Base-by-base conservation (phyloP, 306 rosid species). In the Castanea crenata region DNA sequence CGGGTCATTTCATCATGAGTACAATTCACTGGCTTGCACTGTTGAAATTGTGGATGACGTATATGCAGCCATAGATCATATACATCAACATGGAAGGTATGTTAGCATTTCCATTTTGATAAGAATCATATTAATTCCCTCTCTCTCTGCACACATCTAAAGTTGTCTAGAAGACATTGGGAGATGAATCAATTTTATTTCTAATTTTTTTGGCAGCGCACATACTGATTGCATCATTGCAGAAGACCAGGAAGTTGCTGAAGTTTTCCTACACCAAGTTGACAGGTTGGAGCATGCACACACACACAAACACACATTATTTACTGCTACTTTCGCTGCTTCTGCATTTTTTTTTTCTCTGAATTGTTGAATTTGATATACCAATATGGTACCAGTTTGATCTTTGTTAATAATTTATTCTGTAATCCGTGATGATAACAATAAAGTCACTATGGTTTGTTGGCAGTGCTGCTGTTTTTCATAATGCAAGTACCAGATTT, bases 381-480 rank as follows among this genome's bases (percentile, higher is more conserved):
- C 16, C 18, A 5, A 29, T 44, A 13, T 55, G 9, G 7, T 69
- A 6, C 54, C 12, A 34, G 55, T 58, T 18, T 27, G 58, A 34
- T 29, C 41, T 55, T 56, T 20, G 20, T 55, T 51, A 59, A 49
- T 13, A 11, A 49, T 49, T 49, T 49, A 49, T 49, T 49, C 54
- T 49, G 54, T 49, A 49, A 49, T 49, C 16, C 54, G 5, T 13
- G 54, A 49, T 49, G 54, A 49, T 49, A 49, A 49, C 51, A 13
- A 41, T 8, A 7, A 12, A 25, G 4, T 27, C 18, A 58, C 44
- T 55, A 41, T 23, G 61, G 21, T 31, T 72, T 71, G 6, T 74
- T 85, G 56, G 89, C 88, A 95, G 99, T 89, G 99, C 99, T 87
- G 99, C 97, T 79, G 96, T 95, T 79, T 91, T 93, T 70, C 98